Base-by-base conservation (phyloP, 2,329 filamentous ascomycete genomes). In the Phyllosticta ampelicida region DNA sequence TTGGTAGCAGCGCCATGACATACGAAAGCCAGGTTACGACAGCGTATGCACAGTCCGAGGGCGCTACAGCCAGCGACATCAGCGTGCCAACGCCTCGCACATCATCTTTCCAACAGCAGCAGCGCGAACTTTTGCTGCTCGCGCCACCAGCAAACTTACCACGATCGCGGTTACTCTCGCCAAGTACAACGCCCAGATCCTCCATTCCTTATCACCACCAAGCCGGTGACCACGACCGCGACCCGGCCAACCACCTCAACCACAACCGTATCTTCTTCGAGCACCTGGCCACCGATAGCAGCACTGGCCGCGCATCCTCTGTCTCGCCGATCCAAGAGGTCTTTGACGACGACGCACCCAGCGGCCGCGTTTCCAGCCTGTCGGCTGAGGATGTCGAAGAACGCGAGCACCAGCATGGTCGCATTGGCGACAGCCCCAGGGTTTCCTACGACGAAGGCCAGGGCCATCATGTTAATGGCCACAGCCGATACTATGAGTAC, bases 261-360 rank as follows among this genome's bases (percentile, higher is more conserved):
- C 49, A 57, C 10, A 36, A 57, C 50, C 52, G 48, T n/a, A 21
- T 18, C 5, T 51, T 36, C 19, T 48, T 36, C 9, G 55, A 57
- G 29, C 55, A 51, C 36, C 16, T n/a, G 2, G 21, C 29, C 2
- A 10, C 13, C 3, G 55, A 53, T 19, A 44, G 49, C 8, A 20
- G 51, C 29, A n/a, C 13, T 16, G 36, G 36, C 13, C 36, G 36
- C 36, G 36, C 36, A 4, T 28, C 55, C 20, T 57, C 50, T 2
- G 55, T 53, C 29, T 57, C 55, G 5, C 55, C 55, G 9, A 57
- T 57, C 19, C 55, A 57, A 10, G 55, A 57, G 20, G 19, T 29
- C 20, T 44, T 44, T 44, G 36, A 44, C 16, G 50, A 16, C n/a
- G 49, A 36, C n/a, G n/a, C n/a, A n/a, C n/a, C n/a, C 30, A 57